Conservation (phyloP, 768 basidiomycete species). For the Lentinula boryana region DNA sequence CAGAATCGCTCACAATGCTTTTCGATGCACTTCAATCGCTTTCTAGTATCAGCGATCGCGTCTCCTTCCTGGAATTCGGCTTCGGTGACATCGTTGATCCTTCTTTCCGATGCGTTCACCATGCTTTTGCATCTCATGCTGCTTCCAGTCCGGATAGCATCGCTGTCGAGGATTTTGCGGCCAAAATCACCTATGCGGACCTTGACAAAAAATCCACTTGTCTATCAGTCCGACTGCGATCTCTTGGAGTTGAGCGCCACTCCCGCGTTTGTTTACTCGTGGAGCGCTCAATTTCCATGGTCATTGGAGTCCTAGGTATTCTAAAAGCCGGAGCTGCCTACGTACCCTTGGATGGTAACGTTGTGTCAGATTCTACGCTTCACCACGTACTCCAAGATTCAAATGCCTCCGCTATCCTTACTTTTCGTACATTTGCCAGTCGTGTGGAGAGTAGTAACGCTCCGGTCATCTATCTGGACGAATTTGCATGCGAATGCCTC, state of each 20-base stretch:
- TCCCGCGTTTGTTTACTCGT: constrained; percentile 50
- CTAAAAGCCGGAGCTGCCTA: constrained; percentile 57
- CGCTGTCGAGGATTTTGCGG: constrained; percentile 44
- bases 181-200: constrained; percentile 43
- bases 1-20: neutral
- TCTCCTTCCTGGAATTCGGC: constrained; percentile 39
- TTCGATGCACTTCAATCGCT: constrained; percentile 20
- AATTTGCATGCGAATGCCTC: constrained; percentile 20
- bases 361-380: constrained; percentile 50
- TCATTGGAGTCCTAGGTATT: constrained; percentile 46
- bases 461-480: constrained; percentile 26
- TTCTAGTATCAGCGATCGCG: constrained; percentile 29
- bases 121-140: constrained; percentile 47
- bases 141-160: constrained; percentile 31
- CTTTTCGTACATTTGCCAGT: constrained; percentile 33
- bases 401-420: constrained; percentile 33
- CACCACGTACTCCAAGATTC: constrained; percentile 47
- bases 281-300: constrained; percentile 47
- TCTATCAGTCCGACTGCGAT: constrained; percentile 37
- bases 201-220: constrained; percentile 43
- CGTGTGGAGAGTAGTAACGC: constrained; percentile 23
- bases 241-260: constrained; percentile 36
- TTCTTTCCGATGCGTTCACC: constrained; percentile 47
- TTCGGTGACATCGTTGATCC: constrained; percentile 28
- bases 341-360: constrained; percentile 52